Evolutionary conservation across 805 yeast species (phyloP).

Genomic region (Spathaspora gorwiae): DNA sequence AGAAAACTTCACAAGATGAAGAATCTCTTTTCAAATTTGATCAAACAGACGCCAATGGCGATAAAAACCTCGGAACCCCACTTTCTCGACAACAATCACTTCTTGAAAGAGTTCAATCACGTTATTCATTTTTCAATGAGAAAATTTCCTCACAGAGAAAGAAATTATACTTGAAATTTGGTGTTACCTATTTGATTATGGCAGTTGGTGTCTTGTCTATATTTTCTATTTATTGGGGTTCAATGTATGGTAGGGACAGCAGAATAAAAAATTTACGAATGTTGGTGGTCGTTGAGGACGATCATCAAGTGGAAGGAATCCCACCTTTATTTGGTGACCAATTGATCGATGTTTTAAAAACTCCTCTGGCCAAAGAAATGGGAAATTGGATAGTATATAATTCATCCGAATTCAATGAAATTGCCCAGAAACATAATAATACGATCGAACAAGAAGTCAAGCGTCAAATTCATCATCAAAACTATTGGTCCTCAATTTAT

Average conservation of each 20-base stretch:
- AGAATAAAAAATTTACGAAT: slow-evolving; percentile 28
- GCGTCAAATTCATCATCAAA: slow-evolving; percentile 46
- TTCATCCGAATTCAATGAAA: slow-evolving; percentile 23
- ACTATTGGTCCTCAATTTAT: slow-evolving; percentile 63
- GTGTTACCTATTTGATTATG: slow-evolving; percentile 25
- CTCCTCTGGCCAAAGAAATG: slow-evolving; percentile 12
- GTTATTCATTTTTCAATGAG: slow-evolving; percentile 28
- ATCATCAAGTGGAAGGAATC: slow-evolving; percentile 11
- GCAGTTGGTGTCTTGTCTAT: slow-evolving; percentile 27
- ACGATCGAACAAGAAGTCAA: slow-evolving; percentile 34
- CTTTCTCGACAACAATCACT: slow-evolving; percentile 3
- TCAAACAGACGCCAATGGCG: neutral
- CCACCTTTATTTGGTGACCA: slow-evolving; percentile 50
- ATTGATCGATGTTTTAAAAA: slow-evolving; percentile 25
- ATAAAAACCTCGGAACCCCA: neutral
- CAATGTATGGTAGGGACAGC: slow-evolving; percentile 22
- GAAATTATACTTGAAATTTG: slow-evolving; percentile 13
- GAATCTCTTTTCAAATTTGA: neutral
- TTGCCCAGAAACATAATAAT: slow-evolving; percentile 21
- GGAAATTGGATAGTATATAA: slow-evolving; percentile 37
- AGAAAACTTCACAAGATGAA: neutral
- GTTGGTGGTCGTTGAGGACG: slow-evolving; percentile 34
- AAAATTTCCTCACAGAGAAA: slow-evolving; percentile 17
- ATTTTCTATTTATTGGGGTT: slow-evolving; percentile 39
- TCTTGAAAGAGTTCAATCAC: slow-evolving; percentile 22